Evolutionary conservation across 441 rosid species (phyloP).

Genomic region (Gossypium lobatum): DNA sequence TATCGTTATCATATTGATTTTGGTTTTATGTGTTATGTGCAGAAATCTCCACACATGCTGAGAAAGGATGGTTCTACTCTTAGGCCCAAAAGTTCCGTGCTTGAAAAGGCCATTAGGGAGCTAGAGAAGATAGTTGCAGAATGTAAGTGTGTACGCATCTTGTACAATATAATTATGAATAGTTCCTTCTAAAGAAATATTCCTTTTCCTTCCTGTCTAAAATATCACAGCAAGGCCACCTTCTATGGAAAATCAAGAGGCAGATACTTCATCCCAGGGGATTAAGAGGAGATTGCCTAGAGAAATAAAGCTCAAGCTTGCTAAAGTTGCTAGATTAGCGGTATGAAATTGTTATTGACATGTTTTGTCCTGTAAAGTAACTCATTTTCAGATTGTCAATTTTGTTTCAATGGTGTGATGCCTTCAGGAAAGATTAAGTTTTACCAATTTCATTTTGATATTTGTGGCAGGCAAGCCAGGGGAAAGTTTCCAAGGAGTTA

Average conservation of each 20-base stretch:
- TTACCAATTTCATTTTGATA: constrained; percentile 13
- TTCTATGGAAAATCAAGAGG: constrained; percentile 70
- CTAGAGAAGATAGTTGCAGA: constrained; percentile 86
- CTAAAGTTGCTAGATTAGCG: constrained; percentile 93
- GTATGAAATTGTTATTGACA: constrained; percentile 30
- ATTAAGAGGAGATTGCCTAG: constrained; percentile 92
- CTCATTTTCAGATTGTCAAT: background rate
- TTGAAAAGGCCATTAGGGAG: constrained; percentile 89
- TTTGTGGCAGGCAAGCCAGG: constrained; percentile 82
- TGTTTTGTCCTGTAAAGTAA: background rate
- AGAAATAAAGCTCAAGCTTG: constrained; percentile 83
- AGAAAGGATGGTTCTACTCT: constrained; percentile 57
- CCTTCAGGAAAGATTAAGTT: constrained; percentile 12
- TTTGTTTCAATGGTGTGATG: constrained; percentile 1
- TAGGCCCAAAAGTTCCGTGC: constrained; percentile 54
- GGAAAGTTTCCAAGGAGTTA: constrained; percentile 78
- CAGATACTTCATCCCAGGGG: constrained; percentile 62
- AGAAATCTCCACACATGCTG: constrained; percentile 49
- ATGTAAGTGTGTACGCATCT: constrained; percentile 38
- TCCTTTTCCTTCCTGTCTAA: constrained; percentile 8
- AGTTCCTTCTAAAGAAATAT: background rate
- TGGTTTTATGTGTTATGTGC: constrained; percentile 25
- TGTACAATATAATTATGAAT: background rate
- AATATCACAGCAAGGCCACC: constrained; percentile 78
- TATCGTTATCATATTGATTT: background rate